Percentiles rank a stretch among this genome's conserved stretches.
phyloP scores from a whole-genome alignment of 163 green algal genomes.

The Coccomyxa subellipsoidea region DNA sequence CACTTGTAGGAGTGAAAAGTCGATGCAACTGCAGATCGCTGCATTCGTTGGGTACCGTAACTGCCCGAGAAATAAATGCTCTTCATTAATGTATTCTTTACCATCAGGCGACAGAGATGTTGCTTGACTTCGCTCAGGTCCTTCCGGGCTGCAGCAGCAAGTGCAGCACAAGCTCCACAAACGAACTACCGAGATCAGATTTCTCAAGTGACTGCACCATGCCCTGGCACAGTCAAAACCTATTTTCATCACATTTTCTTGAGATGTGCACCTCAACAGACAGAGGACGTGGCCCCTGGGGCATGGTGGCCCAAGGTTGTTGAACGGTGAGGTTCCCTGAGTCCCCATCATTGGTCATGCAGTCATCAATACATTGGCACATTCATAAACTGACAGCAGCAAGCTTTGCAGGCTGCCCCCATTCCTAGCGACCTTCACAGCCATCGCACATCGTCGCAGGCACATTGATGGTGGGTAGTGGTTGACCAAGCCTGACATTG shows the following conservation, averaged over 20 bases:
- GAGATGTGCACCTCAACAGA: not conserved
- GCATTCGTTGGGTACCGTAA: too few relatives aligned
- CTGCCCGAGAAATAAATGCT: too few relatives aligned
- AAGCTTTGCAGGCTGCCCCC: conserved; percentile 11
- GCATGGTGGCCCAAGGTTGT: conserved; percentile 13
- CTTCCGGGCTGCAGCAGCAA: not conserved
- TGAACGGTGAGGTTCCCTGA: conserved; percentile 2
- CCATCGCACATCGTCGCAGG: not conserved
- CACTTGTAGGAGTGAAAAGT: too few relatives aligned
- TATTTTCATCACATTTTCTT: conserved; percentile 19
- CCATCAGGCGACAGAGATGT: not conserved
- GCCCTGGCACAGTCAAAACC: conserved; percentile 3
- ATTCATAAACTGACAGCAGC: not conserved
- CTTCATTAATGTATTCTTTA: too few relatives aligned
- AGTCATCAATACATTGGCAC: not conserved
- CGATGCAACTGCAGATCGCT: too few relatives aligned
- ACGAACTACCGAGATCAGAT: not conserved
- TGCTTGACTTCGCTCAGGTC: not conserved
- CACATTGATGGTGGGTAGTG: not conserved
- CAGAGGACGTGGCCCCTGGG: not conserved
- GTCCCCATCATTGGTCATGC: not conserved
- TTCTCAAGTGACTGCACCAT: not conserved
- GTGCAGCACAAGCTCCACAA: not conserved
- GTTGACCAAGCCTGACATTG: not conserved
- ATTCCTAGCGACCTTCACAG: conserved; percentile 6